phyloP scores from a whole-genome alignment of 106 monocot species.

The Dendrobium nobile region DNA sequence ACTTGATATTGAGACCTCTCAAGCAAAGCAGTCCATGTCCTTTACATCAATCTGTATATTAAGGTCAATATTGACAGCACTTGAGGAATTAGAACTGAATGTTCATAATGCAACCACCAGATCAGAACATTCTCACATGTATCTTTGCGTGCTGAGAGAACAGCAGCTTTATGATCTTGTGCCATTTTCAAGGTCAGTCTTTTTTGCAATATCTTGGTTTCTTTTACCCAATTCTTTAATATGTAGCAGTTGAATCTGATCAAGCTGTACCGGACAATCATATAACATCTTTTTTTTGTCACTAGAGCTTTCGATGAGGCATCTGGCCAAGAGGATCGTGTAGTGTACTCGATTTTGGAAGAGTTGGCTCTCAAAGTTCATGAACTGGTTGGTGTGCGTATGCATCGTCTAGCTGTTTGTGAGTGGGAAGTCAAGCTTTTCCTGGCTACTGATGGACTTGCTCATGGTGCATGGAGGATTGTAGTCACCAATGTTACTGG shows the following conservation, averaged over 20 bases:
- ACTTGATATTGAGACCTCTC: conserved; percentile 34
- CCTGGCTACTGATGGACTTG: conserved; percentile 50
- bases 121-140: conserved; percentile 95
- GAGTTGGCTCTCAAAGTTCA: conserved; percentile 66
- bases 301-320: conserved; percentile 37
- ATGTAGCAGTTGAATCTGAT: background rate
- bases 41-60: conserved; percentile 72
- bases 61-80: conserved; percentile 67
- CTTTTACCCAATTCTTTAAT: background rate
- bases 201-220: conserved; percentile 4
- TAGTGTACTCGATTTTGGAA: conserved; percentile 49
- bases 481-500: conserved; percentile 86
- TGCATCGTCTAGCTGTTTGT: conserved; percentile 94
- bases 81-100: conserved; percentile 91
- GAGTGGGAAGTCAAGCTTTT: conserved; percentile 97
- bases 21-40: conserved; percentile 33
- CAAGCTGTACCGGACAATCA: background rate
- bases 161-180: conserved; percentile 74
- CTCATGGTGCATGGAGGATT: conserved; percentile 88
- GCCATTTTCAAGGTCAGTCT: conserved; percentile 56
- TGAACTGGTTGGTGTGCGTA: conserved; percentile 76
- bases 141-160: conserved; percentile 75
- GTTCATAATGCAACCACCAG: conserved; percentile 62
- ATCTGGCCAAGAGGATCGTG: conserved; percentile 54
- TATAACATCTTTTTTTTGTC: conserved; percentile 6